Evolutionary conservation across 192 early-diverging fungal species (phyloP), one percentile per base, ranked within the genome.

Genomic region (Anaeromyces robustus): DNA sequence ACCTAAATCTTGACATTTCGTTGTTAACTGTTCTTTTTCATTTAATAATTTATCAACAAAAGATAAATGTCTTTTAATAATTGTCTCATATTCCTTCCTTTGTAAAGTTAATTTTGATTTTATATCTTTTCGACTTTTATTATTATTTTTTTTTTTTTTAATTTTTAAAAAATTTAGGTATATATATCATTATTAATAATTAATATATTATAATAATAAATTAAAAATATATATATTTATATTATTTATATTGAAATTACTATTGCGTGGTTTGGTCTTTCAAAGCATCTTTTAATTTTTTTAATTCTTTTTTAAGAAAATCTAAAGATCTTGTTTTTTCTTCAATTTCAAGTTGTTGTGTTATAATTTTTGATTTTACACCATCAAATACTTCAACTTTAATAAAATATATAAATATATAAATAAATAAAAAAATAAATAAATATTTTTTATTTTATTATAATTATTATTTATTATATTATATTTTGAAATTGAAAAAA

Each of bases 31-130:
- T 28, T 89, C 90, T 82, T 91, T 91, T 80, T 91, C 90, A 3
- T 82, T 84, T 28, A 91, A 39, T 52, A 90, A 77, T 43, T 86
- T 89, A 82, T 91, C 90, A 78, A 90, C 87, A 79, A 91, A 89
- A n/a, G 83, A 78, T 19, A 89, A 78, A 81, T 91, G 90, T 77
- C 90, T 85, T 78, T 89, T 89, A 30, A 91, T 84, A 34, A 87
- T 87, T 19, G 86, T 84, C 80, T 91, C 90, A 84, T 91, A 91
- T 77, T 90, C 90, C 59, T 89, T 90, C 37, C 87, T 81, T 80
- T 91, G 90, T 17, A 89, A 79, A 13, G 83, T 29, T 11, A 90
- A 84, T 31, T 91, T 87, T 29, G 90, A 91, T 84, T 90, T 90
- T 5, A 90, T 82, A 22, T 84, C 85, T 80, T 88, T 81, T 52